A percentile compares a stretch with the other conserved stretches of the same genome.
Conservation (phyloP, 2,329 filamentous ascomycete genomes). For the Venturia aucupariae region DNA sequence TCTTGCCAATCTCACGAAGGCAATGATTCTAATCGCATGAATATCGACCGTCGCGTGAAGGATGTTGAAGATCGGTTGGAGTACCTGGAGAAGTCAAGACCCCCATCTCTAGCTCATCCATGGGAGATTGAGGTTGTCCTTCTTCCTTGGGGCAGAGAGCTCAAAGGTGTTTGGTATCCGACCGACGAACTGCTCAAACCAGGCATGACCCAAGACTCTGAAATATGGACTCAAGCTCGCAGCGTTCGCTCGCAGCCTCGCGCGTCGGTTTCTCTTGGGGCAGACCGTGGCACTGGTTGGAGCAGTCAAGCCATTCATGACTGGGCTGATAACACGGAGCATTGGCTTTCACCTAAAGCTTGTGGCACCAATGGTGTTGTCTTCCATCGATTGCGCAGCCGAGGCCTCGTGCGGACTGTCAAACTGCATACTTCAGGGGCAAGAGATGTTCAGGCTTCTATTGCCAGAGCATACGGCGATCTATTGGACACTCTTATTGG, state of each 20-base stretch:
- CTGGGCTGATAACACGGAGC: constrained; percentile 34
- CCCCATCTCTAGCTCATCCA: constrained; percentile 54
- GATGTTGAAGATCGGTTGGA: constrained; percentile 39
- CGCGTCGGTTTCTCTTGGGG: constrained; percentile 20
- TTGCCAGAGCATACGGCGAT: constrained; percentile 53
- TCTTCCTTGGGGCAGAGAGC: constrained; percentile 54
- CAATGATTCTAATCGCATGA: constrained; percentile 22
- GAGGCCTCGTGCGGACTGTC: constrained; percentile 60
- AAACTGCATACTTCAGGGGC: constrained; percentile 55
- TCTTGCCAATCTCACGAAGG: background rate
- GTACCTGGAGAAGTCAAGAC: constrained; percentile 47
- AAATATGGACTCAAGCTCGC: constrained; percentile 38
- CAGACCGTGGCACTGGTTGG: constrained; percentile 39
- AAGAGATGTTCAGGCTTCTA: constrained; percentile 55
- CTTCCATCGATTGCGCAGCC: constrained; percentile 63
- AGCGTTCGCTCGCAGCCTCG: constrained; percentile 14
- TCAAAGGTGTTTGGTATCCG: constrained; percentile 46
- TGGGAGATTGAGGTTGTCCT: constrained; percentile 73
- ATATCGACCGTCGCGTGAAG: constrained; percentile 36
- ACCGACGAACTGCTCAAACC: constrained; percentile 23
- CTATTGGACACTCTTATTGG: constrained; percentile 25
- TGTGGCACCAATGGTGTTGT: constrained; percentile 54
- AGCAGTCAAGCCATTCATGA: constrained; percentile 39
- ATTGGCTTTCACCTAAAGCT: constrained; percentile 60
- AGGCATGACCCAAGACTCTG: constrained; percentile 26